Base-by-base conservation (phyloP, 192 early-diverging fungal species). In the Backusella psychrophila region DNA sequence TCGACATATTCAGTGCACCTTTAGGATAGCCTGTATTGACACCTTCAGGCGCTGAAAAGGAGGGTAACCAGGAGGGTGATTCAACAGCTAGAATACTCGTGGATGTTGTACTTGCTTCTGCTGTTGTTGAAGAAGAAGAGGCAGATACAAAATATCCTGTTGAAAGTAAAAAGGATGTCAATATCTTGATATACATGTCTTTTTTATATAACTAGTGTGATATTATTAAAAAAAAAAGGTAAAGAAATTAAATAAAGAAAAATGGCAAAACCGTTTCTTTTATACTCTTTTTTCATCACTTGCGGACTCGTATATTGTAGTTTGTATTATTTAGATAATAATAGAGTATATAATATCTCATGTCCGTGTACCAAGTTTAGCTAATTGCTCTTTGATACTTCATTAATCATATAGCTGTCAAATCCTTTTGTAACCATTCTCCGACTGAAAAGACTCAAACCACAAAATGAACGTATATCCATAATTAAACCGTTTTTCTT, bases 21-120 rank as follows among this genome's bases (percentile, higher is more conserved):
- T 78, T 68, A 15, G 69, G 74, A 39, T 75, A 73, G 0, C 68
- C 53, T 8, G n/a, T 12, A 12, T 38, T 19, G 7, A 73, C 75
- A 63, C 52, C 69, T 35, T 63, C 3, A 9, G 79, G 75, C 17
- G 23, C 26, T 21, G 69, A 15, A 38, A 77, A 59, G 8, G 19
- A 5, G 35, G 75, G 65, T 8, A 80, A 49, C 74, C 75, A 80
- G 6, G 74, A 49, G 34, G 79, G 79, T 21, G 79, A 80, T 34
- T 53, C 14, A 29, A 75, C 74, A 21, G 79, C 59, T 31, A 80
- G 53, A 44, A 76, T 29, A 71, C 53, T 38, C 11, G 19, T 11
- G 35, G 36, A 23, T 26, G 73, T 63, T 9, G 72, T 7, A 38
- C 39, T 67, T 2, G 49, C 56, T 34, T 41, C 12, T n/a, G 68